phyloP scores from a whole-genome alignment of 345 rosid genomes.

The Rubroshorea leprosula region DNA sequence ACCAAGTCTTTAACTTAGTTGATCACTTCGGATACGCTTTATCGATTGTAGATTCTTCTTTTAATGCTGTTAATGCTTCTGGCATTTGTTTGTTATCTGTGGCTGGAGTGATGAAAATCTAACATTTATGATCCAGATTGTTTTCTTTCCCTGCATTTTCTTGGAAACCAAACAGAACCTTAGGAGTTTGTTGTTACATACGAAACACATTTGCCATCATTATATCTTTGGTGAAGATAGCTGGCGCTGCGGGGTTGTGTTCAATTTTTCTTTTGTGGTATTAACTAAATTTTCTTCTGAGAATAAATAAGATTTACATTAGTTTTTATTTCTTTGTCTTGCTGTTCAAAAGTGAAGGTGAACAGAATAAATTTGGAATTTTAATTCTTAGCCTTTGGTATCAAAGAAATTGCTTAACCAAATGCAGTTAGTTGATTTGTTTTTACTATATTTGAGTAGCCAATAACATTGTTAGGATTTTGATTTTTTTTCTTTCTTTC shows the following conservation, averaged over 20 bases:
- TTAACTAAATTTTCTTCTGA: constrained; percentile 6
- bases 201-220: no score
- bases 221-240: no score
- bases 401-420: neutral
- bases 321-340: constrained; percentile 1
- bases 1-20: constrained; percentile 15
- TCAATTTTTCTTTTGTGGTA: neutral
- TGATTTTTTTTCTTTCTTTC: neutral
- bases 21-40: constrained; percentile 10
- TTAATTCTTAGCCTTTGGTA: neutral
- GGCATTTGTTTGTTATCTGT: neutral
- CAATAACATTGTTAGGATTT: neutral
- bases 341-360: neutral
- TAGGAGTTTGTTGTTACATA: constrained; percentile 1
- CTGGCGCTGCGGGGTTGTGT: no score
- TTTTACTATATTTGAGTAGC: constrained; percentile 1
- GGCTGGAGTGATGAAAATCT: constrained; percentile 11
- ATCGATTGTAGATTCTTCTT: constrained; percentile 2
- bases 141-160: constrained; percentile 22
- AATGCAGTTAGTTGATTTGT: neutral
- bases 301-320: constrained; percentile 3
- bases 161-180: constrained; percentile 27
- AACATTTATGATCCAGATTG: constrained; percentile 12
- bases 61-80: neutral
- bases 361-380: neutral